Evolutionary conservation across 1,284 basidiomycete species (phyloP).

Genomic region (Sporisorium graminicola): DNA sequence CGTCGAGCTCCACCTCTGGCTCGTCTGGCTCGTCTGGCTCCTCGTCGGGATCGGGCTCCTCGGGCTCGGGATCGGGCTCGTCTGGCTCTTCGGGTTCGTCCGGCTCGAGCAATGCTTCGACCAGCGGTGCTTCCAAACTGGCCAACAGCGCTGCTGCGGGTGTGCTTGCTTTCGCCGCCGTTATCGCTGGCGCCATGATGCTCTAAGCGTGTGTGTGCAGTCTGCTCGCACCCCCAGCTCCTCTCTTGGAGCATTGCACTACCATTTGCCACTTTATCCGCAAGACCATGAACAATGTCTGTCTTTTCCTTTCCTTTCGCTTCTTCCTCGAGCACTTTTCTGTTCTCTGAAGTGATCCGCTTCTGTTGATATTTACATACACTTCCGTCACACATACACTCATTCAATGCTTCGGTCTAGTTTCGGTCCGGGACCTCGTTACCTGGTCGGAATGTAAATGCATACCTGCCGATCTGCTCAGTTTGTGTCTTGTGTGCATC

Average conservation of each 20-base stretch:
- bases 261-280: neutral
- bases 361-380: conserved; percentile 7
- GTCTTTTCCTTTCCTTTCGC: neutral
- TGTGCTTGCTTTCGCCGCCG: conserved; percentile 26
- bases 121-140: conserved; percentile 31
- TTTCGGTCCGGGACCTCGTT: neutral
- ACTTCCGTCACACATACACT: neutral
- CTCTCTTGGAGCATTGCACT: neutral
- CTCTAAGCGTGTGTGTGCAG: conserved; percentile 33
- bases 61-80: conserved; percentile 14
- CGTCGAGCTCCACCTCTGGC: conserved; percentile 12
- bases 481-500: neutral
- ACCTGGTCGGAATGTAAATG: neutral
- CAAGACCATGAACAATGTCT: conserved; percentile 20
- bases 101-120: conserved; percentile 4
- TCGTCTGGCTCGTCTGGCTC: too few relatives aligned
- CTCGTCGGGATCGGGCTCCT: conserved; percentile 17
- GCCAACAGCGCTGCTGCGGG: conserved; percentile 22
- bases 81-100: conserved; percentile 10
- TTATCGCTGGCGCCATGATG: conserved; percentile 51
- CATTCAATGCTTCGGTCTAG: neutral
- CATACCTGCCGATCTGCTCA: neutral
- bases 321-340: neutral
- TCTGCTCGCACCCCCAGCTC: too few relatives aligned
- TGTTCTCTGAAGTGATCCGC: neutral